phyloP scores from a whole-genome alignment of 2,329 filamentous ascomycete genomes.

The Ramichloridium luteum region DNA sequence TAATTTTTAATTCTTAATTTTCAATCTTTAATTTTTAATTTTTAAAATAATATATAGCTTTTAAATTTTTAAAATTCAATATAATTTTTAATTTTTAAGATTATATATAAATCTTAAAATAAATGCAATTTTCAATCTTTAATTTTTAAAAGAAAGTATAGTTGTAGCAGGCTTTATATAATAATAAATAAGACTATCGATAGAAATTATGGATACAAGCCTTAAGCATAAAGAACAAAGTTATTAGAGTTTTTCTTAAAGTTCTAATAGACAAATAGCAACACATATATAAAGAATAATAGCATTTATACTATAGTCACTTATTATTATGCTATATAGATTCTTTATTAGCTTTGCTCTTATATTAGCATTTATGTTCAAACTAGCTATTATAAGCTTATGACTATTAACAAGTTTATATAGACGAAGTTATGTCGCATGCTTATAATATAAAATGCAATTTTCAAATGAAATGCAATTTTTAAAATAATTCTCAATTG shows the following conservation, averaged over 20 bases:
- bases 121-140: not conserved
- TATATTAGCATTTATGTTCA: not conserved
- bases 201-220: no score
- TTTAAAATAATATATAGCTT: no score
- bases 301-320: no score
- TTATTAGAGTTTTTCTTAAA: not conserved
- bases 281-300: not conserved
- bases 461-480: no score
- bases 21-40: no score
- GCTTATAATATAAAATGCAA: no score
- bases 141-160: not conserved
- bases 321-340: not conserved
- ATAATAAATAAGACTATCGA: not conserved
- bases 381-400: constrained; percentile 1
- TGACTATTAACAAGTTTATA: not conserved
- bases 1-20: not conserved
- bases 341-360: not conserved
- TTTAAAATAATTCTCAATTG: not conserved
- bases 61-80: not conserved
- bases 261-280: no score
- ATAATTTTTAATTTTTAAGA: not conserved
- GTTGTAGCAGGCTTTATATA: not conserved
- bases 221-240: not conserved
- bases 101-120: not conserved
- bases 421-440: not conserved